Base-by-base conservation (phyloP, 225 moss, liverwort and hornwort species). In the Thuidium tamariscinum region DNA sequence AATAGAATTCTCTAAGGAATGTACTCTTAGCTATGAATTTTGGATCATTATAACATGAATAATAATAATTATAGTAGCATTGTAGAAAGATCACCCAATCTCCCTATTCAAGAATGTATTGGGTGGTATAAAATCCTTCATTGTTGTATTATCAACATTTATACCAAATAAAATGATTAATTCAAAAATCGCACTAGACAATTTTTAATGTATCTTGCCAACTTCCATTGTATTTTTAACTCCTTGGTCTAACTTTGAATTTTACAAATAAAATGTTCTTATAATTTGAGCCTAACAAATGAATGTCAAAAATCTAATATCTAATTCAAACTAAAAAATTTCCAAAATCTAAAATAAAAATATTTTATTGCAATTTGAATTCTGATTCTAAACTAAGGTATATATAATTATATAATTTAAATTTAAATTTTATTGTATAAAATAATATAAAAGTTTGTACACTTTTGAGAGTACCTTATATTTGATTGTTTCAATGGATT, bases 31-130 rank as follows among this genome's bases (percentile, higher is more conserved):
- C 18, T 11, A 46, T 18, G 2, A 44, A 44, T 44, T 71, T 1
- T 10, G 2, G 6, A 5, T 9, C 3, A 44, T 0, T 1, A 0
- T 46, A 46, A 46, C 4, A 11, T 0, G 0, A 30, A 18, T 29
- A 7, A 18, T 46, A 29, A 1, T 46, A 6, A 29, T 18, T 18
- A 5, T 29, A 29, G 5, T 29, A 0, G 6, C 3, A 46, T 0
- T 18, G 0, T 30, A 72, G 30, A 46, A 72, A 18, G 72, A 29
- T 30, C 10, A 1, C 0, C 2, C 0, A 71, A 71, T 44, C 10
- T 44, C 3, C 29, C 29, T 17, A 10, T 72, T 44, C 2, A 30
- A 18, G 5, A 72, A 71, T 42, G 3, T 16, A 27, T 5, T 44
- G 16, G 10, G 3, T 44, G 1, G 16, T 29, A 3, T 10, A 71